Evolutionary conservation across 1,139 yeast species (phyloP).

Genomic region (Sugiyamaella xylanicola): DNA sequence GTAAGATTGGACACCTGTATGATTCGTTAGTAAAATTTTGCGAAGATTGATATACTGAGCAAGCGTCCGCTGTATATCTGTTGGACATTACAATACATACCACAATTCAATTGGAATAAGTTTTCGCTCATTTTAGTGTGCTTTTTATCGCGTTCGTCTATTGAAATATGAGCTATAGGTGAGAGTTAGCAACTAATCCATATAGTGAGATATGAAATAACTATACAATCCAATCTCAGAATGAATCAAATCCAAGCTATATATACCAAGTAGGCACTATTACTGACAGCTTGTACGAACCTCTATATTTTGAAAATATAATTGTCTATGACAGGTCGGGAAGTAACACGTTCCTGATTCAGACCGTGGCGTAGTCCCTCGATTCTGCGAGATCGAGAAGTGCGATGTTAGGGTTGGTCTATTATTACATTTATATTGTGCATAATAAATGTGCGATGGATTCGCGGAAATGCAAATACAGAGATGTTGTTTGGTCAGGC

Average conservation of each 20-base stretch:
- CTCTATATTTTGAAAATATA: too few relatives aligned
- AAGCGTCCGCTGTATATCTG: too few relatives aligned
- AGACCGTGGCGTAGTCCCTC: background rate
- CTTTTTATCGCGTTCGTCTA: too few relatives aligned
- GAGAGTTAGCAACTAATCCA: too few relatives aligned
- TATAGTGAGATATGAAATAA: too few relatives aligned
- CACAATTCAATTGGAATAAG: conserved; percentile 42
- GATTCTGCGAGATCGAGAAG: background rate
- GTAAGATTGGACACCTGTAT: conserved; percentile 48
- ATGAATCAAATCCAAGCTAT: background rate
- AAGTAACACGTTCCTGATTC: background rate
- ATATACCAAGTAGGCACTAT: conserved; percentile 1
- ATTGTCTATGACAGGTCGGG: too few relatives aligned
- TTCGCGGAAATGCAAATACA: background rate
- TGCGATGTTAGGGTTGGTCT: background rate
- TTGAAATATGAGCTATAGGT: too few relatives aligned
- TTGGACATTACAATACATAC: conserved; percentile 33
- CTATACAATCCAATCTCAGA: too few relatives aligned
- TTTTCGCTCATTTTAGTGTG: conserved; percentile 21
- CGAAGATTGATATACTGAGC: background rate
- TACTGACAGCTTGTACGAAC: too few relatives aligned
- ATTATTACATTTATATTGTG: background rate
- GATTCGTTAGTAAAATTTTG: conserved; percentile 20
- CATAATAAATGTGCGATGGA: background rate
- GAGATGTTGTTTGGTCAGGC: background rate